Evolutionary conservation across 1,284 basidiomycete genomes (phyloP).

Genomic region (Marasmius sp.): DNA sequence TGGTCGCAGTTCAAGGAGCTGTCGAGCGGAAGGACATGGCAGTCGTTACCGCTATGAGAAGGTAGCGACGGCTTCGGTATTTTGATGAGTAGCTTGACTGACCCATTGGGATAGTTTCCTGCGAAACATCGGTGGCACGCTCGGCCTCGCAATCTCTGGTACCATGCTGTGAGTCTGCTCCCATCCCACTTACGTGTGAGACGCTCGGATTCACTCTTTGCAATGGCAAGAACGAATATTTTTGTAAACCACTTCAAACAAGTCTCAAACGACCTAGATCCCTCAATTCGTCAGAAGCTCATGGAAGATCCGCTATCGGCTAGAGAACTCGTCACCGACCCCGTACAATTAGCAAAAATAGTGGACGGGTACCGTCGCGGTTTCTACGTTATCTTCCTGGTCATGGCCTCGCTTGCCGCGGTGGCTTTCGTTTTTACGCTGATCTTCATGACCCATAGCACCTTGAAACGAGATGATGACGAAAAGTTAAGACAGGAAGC

Average conservation of each 20-base stretch:
- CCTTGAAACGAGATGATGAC: constrained; percentile 21
- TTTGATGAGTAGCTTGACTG: neutral
- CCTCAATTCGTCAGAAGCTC: neutral
- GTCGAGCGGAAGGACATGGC: constrained; percentile 24
- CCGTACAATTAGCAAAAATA: constrained; percentile 1
- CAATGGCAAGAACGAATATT: neutral
- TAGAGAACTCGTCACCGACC: neutral
- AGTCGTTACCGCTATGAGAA: constrained; percentile 21
- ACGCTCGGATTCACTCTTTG: neutral
- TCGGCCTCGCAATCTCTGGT: constrained; percentile 21
- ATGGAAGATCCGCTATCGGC: neutral
- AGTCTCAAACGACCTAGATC: neutral
- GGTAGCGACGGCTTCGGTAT: constrained; percentile 3
- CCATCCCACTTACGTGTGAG: neutral
- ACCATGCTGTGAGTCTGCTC: constrained; percentile 17
- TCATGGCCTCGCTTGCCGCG: constrained; percentile 20
- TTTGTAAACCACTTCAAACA: neutral
- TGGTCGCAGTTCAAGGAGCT: constrained; percentile 22
- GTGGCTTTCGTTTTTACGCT: constrained; percentile 19
- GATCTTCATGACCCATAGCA: constrained; percentile 18
- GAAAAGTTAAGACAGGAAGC: constrained; percentile 17
- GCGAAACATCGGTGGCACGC: constrained; percentile 20
- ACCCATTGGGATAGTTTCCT: constrained; percentile 16
- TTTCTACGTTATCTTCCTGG: constrained; percentile 20
- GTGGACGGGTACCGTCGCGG: constrained; percentile 19